Evolutionary conservation across 768 basidiomycete species (phyloP).

Genomic region (Suillus weaverae): DNA sequence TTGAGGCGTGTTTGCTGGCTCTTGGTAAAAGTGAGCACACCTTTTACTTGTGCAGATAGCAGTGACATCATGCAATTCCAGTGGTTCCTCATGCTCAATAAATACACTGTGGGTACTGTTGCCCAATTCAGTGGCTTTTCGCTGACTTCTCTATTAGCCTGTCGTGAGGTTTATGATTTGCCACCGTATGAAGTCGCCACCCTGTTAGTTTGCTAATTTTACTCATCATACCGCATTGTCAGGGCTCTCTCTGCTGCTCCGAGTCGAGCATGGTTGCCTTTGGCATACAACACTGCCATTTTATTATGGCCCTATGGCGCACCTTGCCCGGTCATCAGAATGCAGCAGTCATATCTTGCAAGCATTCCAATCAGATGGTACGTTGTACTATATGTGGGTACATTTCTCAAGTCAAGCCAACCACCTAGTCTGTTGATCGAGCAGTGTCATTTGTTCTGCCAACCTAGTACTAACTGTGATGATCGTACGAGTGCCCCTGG

Average conservation of each 20-base stretch:
- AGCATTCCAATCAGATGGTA: conserved; percentile 45
- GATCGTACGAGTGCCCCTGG: conserved; percentile 45
- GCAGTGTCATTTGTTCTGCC: conserved; percentile 46
- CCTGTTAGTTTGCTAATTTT: background rate
- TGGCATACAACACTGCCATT: conserved; percentile 48
- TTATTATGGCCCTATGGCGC: conserved; percentile 39
- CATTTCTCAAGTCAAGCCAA: background rate
- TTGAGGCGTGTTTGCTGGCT: background rate
- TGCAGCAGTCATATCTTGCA: conserved; percentile 34
- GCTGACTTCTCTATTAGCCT: background rate
- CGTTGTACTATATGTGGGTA: conserved; percentile 45
- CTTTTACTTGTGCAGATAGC: background rate
- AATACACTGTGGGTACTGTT: background rate
- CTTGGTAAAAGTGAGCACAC: background rate
- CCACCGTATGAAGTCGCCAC: background rate
- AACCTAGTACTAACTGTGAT: conserved; percentile 47
- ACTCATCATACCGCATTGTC: background rate
- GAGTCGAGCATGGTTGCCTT: conserved; percentile 49
- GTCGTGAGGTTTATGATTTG: background rate
- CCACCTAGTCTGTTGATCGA: background rate
- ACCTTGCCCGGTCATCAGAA: conserved; percentile 40
- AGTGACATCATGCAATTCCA: background rate
- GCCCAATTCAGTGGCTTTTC: background rate
- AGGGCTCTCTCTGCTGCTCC: background rate
- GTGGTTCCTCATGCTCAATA: background rate